Conservation (phyloP, 805 yeast genomes). For the Kodamaea nitidulidarum region DNA sequence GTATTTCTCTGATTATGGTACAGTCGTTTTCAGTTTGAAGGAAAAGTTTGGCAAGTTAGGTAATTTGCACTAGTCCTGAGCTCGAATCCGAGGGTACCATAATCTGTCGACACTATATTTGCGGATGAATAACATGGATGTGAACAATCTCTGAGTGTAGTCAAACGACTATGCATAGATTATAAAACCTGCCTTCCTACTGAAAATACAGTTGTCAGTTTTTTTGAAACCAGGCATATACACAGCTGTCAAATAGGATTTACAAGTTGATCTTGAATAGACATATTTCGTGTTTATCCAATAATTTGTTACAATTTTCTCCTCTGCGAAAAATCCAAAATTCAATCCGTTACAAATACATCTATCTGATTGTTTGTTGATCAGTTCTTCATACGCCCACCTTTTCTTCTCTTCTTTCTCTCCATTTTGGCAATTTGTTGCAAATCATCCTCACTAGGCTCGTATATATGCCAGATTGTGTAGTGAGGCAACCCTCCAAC, state of each 20-base stretch:
- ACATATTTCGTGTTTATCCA: too few relatives aligned
- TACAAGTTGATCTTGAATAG: too few relatives aligned
- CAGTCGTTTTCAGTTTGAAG: conserved; percentile 10
- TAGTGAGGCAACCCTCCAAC: conserved; percentile 91
- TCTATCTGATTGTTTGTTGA: too few relatives aligned
- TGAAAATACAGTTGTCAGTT: conserved; percentile 26
- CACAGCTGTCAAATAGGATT: too few relatives aligned
- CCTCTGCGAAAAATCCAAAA: too few relatives aligned
- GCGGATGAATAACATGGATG: conserved; percentile 46
- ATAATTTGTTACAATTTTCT: too few relatives aligned
- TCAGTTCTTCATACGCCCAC: conserved; percentile 1
- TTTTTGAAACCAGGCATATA: background rate
- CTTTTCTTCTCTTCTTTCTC: conserved; percentile 52
- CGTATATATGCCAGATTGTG: conserved; percentile 92
- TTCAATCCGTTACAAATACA: too few relatives aligned
- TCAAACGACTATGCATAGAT: conserved; percentile 40
- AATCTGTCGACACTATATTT: conserved; percentile 14
- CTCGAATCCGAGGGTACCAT: conserved; percentile 19
- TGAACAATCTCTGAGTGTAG: conserved; percentile 48
- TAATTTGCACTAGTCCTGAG: conserved; percentile 11
- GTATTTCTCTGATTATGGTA: conserved; percentile 17
- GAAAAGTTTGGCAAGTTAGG: conserved; percentile 6
- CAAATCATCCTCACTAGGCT: conserved; percentile 82
- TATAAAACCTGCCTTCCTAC: conserved; percentile 51
- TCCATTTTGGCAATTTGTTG: conserved; percentile 65